phyloP scores from a whole-genome alignment of 176 grass and related monocot genomes.

The Triticum monococcum region DNA sequence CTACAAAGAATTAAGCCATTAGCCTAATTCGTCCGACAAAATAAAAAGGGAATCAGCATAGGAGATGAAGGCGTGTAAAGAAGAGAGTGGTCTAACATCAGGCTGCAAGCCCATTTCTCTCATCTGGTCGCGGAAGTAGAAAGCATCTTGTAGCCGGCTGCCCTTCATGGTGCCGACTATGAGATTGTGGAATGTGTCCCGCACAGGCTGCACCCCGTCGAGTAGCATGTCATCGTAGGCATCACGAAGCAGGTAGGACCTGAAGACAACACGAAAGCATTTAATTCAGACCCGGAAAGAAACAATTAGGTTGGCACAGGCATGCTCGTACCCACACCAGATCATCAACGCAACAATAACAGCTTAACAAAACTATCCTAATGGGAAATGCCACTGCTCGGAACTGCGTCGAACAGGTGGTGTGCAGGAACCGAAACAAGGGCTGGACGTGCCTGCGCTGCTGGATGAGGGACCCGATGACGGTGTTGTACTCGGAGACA shows the following conservation, averaged over 20 bases:
- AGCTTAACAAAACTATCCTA: not conserved
- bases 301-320: not conserved
- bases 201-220: constrained; percentile 83
- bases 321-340: not conserved
- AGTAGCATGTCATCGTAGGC: constrained; percentile 95
- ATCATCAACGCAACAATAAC: not conserved
- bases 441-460: constrained; percentile 58
- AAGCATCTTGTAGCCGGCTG: constrained; percentile 81
- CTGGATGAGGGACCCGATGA: constrained; percentile 78
- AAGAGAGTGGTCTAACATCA: constrained; percentile 59
- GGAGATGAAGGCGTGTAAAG: constrained; percentile 12
- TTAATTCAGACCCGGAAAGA: not conserved
- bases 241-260: constrained; percentile 81
- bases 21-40: constrained; percentile 10
- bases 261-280: constrained; percentile 17
- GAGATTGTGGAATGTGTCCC: constrained; percentile 84
- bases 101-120: constrained; percentile 85
- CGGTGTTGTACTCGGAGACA: constrained; percentile 86
- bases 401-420: constrained; percentile 54
- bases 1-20: constrained; percentile 51
- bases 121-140: constrained; percentile 97
- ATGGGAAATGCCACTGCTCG: not conserved
- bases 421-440: not conserved
- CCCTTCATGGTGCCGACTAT: constrained; percentile 96
- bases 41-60: not conserved